Conservation (phyloP, 148 eudicot genomes). For the Camellia japonica region DNA sequence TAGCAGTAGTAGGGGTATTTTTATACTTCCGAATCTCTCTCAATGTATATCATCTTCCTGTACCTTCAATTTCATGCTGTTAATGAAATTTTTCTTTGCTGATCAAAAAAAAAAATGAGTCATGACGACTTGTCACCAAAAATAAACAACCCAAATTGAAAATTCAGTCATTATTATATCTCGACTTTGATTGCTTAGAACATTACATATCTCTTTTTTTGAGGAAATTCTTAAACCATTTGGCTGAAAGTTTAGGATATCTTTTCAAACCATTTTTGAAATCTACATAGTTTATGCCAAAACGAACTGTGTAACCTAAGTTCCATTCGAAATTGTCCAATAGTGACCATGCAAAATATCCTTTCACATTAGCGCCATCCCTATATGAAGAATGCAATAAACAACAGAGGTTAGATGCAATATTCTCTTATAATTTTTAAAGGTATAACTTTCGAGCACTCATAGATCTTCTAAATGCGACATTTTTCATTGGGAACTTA, state of each 20-base stretch:
- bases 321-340: slow-evolving; percentile 23
- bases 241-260: slow-evolving; percentile 14
- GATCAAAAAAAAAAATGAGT: no score
- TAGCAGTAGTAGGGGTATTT: no score
- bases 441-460: background rate
- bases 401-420: background rate
- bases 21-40: no score
- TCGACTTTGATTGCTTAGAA: background rate
- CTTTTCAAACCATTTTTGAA: slow-evolving; percentile 13
- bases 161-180: no score
- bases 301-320: slow-evolving; percentile 16
- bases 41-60: no score
- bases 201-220: background rate
- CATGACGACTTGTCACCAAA: no score
- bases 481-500: background rate
- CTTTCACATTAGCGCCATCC: slow-evolving; percentile 14
- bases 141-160: no score
- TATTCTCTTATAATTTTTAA: background rate
- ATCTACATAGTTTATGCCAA: slow-evolving; percentile 22
- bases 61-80: no score
- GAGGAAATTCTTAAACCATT: background rate
- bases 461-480: background rate
- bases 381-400: background rate
- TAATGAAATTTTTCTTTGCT: no score
- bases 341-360: slow-evolving; percentile 25